Conservation (phyloP, 495 filamentous ascomycete species). For the Aspergillus ostianus region DNA sequence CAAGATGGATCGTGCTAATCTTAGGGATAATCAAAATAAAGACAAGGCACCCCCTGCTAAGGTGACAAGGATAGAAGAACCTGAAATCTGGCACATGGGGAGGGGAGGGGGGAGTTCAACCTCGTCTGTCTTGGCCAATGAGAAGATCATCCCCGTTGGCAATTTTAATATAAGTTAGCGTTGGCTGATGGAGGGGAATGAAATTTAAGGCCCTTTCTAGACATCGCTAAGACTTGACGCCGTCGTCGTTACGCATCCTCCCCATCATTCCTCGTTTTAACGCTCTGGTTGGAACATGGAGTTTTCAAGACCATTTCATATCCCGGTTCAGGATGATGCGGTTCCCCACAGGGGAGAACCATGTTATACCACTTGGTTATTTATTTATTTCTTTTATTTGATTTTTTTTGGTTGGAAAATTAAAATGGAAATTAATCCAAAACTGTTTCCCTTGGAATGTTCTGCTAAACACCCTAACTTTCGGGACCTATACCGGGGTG, state of each 20-base stretch:
- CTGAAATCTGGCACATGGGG: not conserved
- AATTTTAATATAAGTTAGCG: conserved; percentile 2
- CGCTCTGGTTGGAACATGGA: conserved; percentile 21
- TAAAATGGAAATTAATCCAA: too few relatives aligned
- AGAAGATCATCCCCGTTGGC: not conserved
- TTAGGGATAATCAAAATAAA: conserved; percentile 8
- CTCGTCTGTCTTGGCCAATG: not conserved
- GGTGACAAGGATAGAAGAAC: not conserved
- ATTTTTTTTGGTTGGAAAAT: too few relatives aligned
- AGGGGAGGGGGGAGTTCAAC: not conserved
- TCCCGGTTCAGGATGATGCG: conserved; percentile 16
- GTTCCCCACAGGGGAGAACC: conserved; percentile 26
- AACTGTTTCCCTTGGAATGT: too few relatives aligned
- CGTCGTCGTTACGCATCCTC: conserved; percentile 22
- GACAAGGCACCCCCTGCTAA: not conserved
- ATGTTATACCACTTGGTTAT: conserved; percentile 13
- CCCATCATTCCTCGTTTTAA: conserved; percentile 16
- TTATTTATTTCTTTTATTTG: conserved; percentile 3
- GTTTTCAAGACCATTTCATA: conserved; percentile 15
- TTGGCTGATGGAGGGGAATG: conserved; percentile 3
- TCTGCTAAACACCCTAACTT: conserved; percentile 9
- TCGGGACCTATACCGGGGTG: conserved; percentile 18
- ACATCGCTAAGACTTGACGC: conserved; percentile 17
- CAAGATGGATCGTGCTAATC: too few relatives aligned
- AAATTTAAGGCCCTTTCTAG: conserved; percentile 7